These are phyloP conservation scores for Mollisia scopiformis DNA, from an alignment of 2,329 filamentous ascomycete genomes.

Conservation along the genomic window DNA sequence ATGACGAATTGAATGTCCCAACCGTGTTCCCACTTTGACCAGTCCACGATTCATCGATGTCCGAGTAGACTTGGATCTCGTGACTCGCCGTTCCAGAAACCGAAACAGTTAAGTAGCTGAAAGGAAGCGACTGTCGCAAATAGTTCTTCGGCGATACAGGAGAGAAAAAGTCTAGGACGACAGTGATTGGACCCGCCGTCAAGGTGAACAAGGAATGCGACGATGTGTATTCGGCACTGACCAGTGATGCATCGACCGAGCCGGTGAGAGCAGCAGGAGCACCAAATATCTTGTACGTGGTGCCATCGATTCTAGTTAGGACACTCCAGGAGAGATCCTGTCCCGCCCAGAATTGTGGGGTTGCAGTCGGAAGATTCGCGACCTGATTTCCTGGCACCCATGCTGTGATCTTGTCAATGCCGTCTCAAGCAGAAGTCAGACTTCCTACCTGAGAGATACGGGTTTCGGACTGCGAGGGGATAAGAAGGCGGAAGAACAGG, in stretches of 20 bases:
- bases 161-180: not conserved
- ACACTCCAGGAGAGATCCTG: not conserved
- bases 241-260: not conserved
- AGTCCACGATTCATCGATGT: not conserved
- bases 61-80: not conserved
- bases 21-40: not conserved
- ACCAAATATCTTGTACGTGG: not conserved
- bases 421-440: not conserved
- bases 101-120: not conserved
- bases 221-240: not conserved
- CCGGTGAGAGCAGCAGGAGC: not conserved
- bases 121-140: not conserved
- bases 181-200: not conserved
- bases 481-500: not conserved
- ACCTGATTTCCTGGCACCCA: not conserved
- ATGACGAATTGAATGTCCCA: not conserved
- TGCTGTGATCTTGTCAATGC: not conserved
- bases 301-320: not conserved
- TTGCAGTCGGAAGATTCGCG: not conserved
- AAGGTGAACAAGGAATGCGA: not conserved
- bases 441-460: not conserved
- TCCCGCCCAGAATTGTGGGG: not conserved
- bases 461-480: not conserved
- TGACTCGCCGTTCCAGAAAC: not conserved
- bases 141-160: not conserved